phyloP scores from a whole-genome alignment of 2,329 filamentous ascomycete species.

The Herpotrichia juniperi region DNA sequence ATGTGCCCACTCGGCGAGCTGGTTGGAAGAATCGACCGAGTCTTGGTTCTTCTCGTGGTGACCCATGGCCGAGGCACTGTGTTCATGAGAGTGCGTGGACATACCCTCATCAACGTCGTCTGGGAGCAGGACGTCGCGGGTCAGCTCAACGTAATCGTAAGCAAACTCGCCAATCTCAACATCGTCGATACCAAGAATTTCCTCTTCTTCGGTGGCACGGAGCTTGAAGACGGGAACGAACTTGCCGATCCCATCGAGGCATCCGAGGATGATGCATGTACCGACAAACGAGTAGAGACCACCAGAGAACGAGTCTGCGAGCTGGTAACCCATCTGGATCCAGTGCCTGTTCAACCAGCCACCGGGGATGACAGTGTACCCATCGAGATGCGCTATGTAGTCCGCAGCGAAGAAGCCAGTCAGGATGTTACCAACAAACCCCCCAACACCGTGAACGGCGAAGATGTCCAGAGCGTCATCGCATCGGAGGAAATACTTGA shows the following conservation, averaged over 20 bases:
- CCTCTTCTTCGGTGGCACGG: conserved; percentile 76
- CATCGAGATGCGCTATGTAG: conserved; percentile 83
- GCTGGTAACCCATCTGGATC: conserved; percentile 81
- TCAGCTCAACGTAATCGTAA: conserved; percentile 92
- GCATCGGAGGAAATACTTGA: conserved; percentile 81
- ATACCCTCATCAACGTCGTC: conserved; percentile 48
- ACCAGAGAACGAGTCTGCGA: conserved; percentile 79
- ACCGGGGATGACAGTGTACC: conserved; percentile 68
- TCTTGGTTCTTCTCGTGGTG: conserved; percentile 47
- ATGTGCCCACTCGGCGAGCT: conserved; percentile 45
- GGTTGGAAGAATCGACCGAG: conserved; percentile 41
- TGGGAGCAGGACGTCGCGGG: conserved; percentile 64
- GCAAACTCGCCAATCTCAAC: conserved; percentile 92
- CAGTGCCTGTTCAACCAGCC: conserved; percentile 87
- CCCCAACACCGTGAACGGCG: conserved; percentile 79
- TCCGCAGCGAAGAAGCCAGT: conserved; percentile 86
- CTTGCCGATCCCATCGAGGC: conserved; percentile 71
- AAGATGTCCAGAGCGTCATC: conserved; percentile 92
- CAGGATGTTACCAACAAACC: conserved; percentile 77
- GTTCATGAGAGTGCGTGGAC: conserved; percentile 39
- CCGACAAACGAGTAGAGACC: conserved; percentile 78
- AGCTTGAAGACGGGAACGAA: conserved; percentile 77
- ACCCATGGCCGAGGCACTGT: conserved; percentile 34
- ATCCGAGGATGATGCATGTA: conserved; percentile 73
- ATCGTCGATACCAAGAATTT: conserved; percentile 85